These are phyloP conservation scores for Penicillium pulvis DNA, from an alignment of 495 filamentous ascomycete species.

Conservation along the genomic window DNA sequence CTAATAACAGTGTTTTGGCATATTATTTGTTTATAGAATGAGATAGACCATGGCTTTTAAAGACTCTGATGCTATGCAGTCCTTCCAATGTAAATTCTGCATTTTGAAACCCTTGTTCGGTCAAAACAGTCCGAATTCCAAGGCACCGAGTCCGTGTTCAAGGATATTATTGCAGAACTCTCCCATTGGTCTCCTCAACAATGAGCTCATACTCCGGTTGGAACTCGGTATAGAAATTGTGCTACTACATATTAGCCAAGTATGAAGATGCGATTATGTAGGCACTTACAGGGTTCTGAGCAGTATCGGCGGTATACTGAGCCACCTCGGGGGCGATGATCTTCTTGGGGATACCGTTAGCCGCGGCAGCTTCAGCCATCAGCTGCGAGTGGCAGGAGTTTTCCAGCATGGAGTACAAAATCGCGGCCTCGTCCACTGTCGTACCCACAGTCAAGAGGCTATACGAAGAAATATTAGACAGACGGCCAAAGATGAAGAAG, in stretches of 20 bases:
- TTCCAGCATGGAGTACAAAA: constrained; percentile 67
- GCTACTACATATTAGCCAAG: constrained; percentile 26
- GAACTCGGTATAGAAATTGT: constrained; percentile 50
- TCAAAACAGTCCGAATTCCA: too few species aligned
- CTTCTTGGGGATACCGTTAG: constrained; percentile 58
- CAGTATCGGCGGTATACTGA: constrained; percentile 41
- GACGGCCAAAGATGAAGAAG: not conserved
- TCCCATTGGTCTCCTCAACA: constrained; percentile 48
- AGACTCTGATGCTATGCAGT: not conserved
- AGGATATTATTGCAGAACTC: constrained; percentile 33
- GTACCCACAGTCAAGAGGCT: constrained; percentile 62
- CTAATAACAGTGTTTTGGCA: not conserved
- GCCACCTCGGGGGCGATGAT: constrained; percentile 46
- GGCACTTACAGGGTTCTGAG: constrained; percentile 43
- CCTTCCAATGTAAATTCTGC: not conserved
- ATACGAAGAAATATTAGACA: constrained; percentile 7
- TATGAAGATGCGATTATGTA: not conserved
- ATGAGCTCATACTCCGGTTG: constrained; percentile 48
- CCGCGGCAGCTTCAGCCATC: constrained; percentile 63
- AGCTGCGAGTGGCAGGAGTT: constrained; percentile 67
- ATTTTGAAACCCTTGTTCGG: not conserved
- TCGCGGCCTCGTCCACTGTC: constrained; percentile 67
- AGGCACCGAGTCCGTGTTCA: not conserved
- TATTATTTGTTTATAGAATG: not conserved
- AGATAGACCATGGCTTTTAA: too few species aligned